Percentiles rank a stretch among this genome's conserved stretches.
Conservation (phyloP, 495 filamentous ascomycete genomes). For the Penicillium herquei region DNA sequence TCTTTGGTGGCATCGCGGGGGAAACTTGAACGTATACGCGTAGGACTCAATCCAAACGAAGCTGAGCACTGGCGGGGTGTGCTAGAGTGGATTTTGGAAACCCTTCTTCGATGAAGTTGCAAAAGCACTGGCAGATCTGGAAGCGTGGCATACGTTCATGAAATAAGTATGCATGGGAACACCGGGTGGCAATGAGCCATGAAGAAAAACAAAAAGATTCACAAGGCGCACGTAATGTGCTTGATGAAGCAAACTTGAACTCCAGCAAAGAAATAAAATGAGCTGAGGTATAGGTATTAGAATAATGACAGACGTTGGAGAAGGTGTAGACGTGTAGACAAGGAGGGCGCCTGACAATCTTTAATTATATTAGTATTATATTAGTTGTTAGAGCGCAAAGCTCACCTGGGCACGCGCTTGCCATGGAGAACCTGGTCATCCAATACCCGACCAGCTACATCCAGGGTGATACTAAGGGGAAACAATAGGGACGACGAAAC, state of each 20-base stretch:
- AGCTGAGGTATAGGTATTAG: neutral
- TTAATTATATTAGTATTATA: conserved; percentile 25
- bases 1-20: conserved; percentile 29
- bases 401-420: neutral
- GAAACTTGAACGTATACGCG: neutral
- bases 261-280: neutral
- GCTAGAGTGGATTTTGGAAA: neutral
- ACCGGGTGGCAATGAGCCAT: neutral
- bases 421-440: conserved; percentile 13
- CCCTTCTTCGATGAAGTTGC: neutral
- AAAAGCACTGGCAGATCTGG: neutral
- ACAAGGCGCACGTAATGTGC: neutral
- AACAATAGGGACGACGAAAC: conserved; percentile 10
- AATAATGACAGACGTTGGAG: conserved; percentile 9
- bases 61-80: neutral
- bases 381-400: conserved; percentile 5
- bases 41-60: neutral
- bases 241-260: neutral
- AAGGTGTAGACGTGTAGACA: neutral
- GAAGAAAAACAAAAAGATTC: neutral
- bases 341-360: conserved; percentile 3
- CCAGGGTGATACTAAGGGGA: conserved; percentile 21
- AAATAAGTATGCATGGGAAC: neutral
- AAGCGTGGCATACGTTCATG: conserved; percentile 2
- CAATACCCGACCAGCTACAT: conserved; percentile 17